Conservation (phyloP, 1,284 basidiomycete genomes). For the Microstroma glucosiphilum region DNA sequence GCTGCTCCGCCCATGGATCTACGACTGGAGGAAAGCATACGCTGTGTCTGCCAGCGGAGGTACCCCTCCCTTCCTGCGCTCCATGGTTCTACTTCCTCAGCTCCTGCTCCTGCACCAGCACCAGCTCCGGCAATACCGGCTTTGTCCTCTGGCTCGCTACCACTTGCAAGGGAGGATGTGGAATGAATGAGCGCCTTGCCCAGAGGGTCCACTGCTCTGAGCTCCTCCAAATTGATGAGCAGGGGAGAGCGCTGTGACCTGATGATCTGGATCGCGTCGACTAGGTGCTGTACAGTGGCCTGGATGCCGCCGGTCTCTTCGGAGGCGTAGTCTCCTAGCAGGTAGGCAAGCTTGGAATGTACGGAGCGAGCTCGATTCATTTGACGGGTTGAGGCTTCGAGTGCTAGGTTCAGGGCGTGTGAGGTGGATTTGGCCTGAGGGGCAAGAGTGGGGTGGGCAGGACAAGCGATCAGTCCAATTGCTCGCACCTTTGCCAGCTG, state of each 20-base stretch:
- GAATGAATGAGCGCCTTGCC: constrained; percentile 22
- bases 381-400: constrained; percentile 16
- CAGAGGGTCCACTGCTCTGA: constrained; percentile 31
- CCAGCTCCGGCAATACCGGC: constrained; percentile 13
- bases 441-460: neutral
- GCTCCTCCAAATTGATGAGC: constrained; percentile 22
- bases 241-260: constrained; percentile 24
- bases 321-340: constrained; percentile 9
- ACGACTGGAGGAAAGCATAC: constrained; percentile 17
- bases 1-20: neutral
- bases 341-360: constrained; percentile 18
- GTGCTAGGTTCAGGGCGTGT: constrained; percentile 24
- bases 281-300: constrained; percentile 17
- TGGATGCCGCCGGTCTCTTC: neutral
- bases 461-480: too few species aligned
- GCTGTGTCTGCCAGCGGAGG: constrained; percentile 39
- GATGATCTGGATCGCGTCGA: constrained; percentile 20
- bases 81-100: constrained; percentile 20
- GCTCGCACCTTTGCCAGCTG: neutral
- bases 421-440: constrained; percentile 22
- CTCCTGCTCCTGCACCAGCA: constrained; percentile 14
- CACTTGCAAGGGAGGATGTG: neutral
- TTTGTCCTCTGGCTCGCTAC: constrained; percentile 7
- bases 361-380: constrained; percentile 20
- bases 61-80: constrained; percentile 36